Evolutionary conservation across 768 basidiomycete species (phyloP).

Genomic region (Psilocybe subaeruginosa): DNA sequence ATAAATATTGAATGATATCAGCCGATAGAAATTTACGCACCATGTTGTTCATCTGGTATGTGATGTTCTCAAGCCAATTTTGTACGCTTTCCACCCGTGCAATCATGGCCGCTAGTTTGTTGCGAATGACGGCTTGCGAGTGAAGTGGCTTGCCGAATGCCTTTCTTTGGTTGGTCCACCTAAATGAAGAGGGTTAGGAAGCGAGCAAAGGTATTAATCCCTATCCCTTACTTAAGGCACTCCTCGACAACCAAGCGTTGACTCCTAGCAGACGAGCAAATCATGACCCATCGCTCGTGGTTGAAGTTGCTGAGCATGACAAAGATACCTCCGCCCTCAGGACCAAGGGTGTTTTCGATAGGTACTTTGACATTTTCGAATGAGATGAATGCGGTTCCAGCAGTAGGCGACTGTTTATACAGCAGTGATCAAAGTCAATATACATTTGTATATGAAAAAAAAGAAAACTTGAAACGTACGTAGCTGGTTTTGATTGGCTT

Average conservation of each 20-base stretch:
- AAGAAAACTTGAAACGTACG: slow-evolving; percentile 24
- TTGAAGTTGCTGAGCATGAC: slow-evolving; percentile 83
- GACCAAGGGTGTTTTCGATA: slow-evolving; percentile 81
- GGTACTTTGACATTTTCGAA: slow-evolving; percentile 87
- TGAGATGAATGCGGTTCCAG: slow-evolving; percentile 79
- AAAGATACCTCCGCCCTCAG: slow-evolving; percentile 69
- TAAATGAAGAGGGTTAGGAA: slow-evolving; percentile 26
- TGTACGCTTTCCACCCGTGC: slow-evolving; percentile 66
- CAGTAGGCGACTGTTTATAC: slow-evolving; percentile 60
- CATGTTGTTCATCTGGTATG: slow-evolving; percentile 89
- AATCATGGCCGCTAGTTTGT: slow-evolving; percentile 86
- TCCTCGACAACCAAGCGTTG: slow-evolving; percentile 64
- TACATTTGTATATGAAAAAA: neutral
- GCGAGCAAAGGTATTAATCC: neutral
- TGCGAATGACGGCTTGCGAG: slow-evolving; percentile 85
- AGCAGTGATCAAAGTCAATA: neutral
- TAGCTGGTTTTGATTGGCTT: slow-evolving; percentile 81
- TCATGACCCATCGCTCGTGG: slow-evolving; percentile 94
- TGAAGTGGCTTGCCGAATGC: slow-evolving; percentile 89
- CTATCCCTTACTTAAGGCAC: slow-evolving; percentile 46
- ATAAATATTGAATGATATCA: neutral
- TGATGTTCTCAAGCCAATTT: slow-evolving; percentile 83
- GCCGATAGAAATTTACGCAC: slow-evolving; percentile 22
- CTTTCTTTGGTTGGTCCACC: slow-evolving; percentile 86
- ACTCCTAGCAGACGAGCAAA: slow-evolving; percentile 65